These are phyloP conservation scores for Pythium folliculosum DNA, from an alignment of 352 stramenopile species.

Conservation along the genomic window DNA sequence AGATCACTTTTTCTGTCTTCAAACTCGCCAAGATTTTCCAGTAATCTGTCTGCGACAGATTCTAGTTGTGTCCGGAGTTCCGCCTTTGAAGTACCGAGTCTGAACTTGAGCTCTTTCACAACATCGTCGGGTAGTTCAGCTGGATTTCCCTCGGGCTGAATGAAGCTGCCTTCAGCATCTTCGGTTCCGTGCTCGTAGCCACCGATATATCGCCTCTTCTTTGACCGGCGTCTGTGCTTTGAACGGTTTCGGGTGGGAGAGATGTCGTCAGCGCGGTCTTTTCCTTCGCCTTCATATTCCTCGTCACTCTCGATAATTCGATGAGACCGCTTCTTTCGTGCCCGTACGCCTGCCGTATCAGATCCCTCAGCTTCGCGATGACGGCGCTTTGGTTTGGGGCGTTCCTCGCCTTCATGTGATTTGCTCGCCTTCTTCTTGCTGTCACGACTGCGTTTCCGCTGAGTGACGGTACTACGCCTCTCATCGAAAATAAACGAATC, in stretches of 20 bases:
- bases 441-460: conserved; percentile 1
- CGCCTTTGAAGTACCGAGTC: conserved; percentile 41
- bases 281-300: conserved; percentile 22
- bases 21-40: conserved; percentile 47
- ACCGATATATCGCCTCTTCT: conserved; percentile 57
- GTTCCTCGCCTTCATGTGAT: not conserved
- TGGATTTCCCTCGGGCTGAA: conserved; percentile 83
- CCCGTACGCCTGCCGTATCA: conserved; percentile 1
- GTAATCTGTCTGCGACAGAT: conserved; percentile 35
- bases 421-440: not conserved
- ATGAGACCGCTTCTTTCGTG: conserved; percentile 31
- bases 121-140: conserved; percentile 78
- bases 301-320: conserved; percentile 45
- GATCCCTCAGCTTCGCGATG: not conserved
- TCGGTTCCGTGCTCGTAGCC: conserved; percentile 64
- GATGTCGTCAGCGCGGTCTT: not conserved
- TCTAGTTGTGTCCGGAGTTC: conserved; percentile 41
- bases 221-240: conserved; percentile 12
- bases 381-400: conserved; percentile 1
- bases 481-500: conserved; percentile 26
- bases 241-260: not conserved
- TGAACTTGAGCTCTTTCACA: conserved; percentile 54
- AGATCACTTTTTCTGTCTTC: conserved; percentile 31
- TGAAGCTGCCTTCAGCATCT: conserved; percentile 70
- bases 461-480: not conserved